Base-by-base conservation (phyloP, 164 flowering plant species). In the Houttuynia cordata region DNA sequence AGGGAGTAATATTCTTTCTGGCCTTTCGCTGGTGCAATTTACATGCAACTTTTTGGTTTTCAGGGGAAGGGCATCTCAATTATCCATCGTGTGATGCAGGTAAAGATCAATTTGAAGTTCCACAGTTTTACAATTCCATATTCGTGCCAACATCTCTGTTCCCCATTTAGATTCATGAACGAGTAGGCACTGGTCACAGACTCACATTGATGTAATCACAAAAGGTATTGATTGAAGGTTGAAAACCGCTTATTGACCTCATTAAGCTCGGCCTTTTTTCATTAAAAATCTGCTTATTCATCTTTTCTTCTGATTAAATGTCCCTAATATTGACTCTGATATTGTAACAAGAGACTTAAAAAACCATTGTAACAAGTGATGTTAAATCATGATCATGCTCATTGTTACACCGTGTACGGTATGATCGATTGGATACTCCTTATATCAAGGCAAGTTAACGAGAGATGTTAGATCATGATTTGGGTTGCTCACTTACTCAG, bases 71-170 rank as follows among this genome's bases (percentile, higher is more conserved):
- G 73, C 0, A 80, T 86, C 65, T 81, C 88, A 25, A 81, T 86
- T 64, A 86, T 83, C 7, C 92, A 86, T 74, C 80, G 91, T 9
- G 91, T 83, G 15, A 73, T 83, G 60, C 62, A 69, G 85, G 92
- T 86, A 67, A 65, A 24, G 23, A 49, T 30, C 37, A 30, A 6
- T 42, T 42, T 42, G 12, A 42, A 30, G 37, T 30, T 30, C 6
- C 2, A 30, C 6, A 6, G 6, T 30, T 30, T 30, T 30, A 2
- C 37, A 30, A 30, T 30, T 30, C 21, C 54, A 52, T 6, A 52
- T 21, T 4, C 19, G 20, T n/a, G 20, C 20, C 24, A 24, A 2
- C 19, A 45, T 1, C 50, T 53, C 56, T 65, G 47, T 23, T 18
- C 56, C 7, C 30, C 53, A 51, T 60, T 50, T 64, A 80, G 84